Percentiles rank a stretch among this genome's conserved stretches.
phyloP scores from a whole-genome alignment of 805 yeast species.

The Candida ponderosae region DNA sequence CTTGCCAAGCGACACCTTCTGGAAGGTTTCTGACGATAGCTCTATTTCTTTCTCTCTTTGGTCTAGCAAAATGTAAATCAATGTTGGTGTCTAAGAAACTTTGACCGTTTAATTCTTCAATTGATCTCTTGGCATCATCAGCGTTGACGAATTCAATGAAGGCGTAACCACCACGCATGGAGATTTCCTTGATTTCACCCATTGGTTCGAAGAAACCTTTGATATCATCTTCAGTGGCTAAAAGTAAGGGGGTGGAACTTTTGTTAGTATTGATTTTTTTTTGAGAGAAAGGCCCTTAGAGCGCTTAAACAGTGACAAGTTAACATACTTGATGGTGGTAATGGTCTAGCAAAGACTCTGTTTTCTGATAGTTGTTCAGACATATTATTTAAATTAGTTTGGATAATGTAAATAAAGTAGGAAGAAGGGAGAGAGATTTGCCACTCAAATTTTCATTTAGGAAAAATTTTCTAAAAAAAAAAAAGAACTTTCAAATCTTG shows the following conservation, averaged over 20 bases:
- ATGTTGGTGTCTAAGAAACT: conserved; percentile 49
- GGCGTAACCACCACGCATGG: conserved; percentile 76
- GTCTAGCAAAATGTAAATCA: conserved; percentile 33
- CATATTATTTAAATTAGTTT: conserved; percentile 1
- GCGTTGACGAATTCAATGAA: conserved; percentile 77
- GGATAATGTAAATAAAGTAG: not conserved
- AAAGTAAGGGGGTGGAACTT: not conserved
- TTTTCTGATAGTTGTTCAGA: conserved; percentile 28
- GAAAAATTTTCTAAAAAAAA: too few species aligned
- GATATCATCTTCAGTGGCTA: conserved; percentile 45
- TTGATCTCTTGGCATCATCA: conserved; percentile 67
- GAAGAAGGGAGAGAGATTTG: not conserved
- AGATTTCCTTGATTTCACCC: conserved; percentile 63
- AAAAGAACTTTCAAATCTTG: too few species aligned
- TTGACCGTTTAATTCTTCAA: conserved; percentile 67
- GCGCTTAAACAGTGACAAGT: not conserved
- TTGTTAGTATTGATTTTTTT: conserved; percentile 5
- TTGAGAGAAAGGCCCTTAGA: not conserved
- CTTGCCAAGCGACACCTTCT: conserved; percentile 80
- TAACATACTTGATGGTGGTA: conserved; percentile 40
- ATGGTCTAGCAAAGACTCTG: conserved; percentile 55
- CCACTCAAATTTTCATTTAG: too few species aligned
- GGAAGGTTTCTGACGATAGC: conserved; percentile 64
- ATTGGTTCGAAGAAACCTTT: conserved; percentile 60
- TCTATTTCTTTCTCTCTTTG: conserved; percentile 60